A percentile compares a stretch with the other conserved stretches of the same genome.
Conservation (phyloP, 106 monocot species). For the Cymbidium sinense region DNA sequence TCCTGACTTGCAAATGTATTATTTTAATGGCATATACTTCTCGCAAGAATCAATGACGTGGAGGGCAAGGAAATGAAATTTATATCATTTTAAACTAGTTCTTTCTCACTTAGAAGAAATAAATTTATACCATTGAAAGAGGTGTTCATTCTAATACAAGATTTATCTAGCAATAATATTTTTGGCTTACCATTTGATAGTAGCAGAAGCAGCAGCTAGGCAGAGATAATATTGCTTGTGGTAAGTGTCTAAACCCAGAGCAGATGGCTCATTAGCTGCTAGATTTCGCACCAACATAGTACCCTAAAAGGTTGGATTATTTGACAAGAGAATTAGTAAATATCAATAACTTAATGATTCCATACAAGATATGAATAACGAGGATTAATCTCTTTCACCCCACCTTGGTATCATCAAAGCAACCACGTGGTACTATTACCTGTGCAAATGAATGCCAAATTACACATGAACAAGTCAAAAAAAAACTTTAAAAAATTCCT, state of each 20-base stretch:
- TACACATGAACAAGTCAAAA: conserved; percentile 9
- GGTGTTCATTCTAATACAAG: neutral
- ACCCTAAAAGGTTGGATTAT: conserved; percentile 33
- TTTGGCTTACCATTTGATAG: conserved; percentile 69
- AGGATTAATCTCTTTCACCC: neutral
- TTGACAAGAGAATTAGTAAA: conserved; percentile 11
- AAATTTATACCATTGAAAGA: neutral
- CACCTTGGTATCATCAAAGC: conserved; percentile 98
- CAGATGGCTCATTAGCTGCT: conserved; percentile 91
- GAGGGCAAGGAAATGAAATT: neutral
- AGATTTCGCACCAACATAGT: conserved; percentile 67
- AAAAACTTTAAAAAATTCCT: neutral
- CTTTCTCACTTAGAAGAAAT: neutral
- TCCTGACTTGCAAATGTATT: neutral
- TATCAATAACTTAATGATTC: neutral
- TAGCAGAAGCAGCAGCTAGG: conserved; percentile 84
- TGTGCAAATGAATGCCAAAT: conserved; percentile 20
- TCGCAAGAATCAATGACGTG: neutral
- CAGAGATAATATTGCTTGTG: conserved; percentile 98
- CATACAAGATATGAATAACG: neutral
- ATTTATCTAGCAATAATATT: neutral
- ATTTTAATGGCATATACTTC: neutral
- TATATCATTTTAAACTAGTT: neutral
- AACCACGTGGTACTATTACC: conserved; percentile 77
- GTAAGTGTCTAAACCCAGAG: conserved; percentile 82